Percentiles rank a stretch among this genome's conserved stretches.
These are phyloP conservation scores for Candida maesae DNA, from an alignment of 805 yeast species.

Conservation along the genomic window DNA sequence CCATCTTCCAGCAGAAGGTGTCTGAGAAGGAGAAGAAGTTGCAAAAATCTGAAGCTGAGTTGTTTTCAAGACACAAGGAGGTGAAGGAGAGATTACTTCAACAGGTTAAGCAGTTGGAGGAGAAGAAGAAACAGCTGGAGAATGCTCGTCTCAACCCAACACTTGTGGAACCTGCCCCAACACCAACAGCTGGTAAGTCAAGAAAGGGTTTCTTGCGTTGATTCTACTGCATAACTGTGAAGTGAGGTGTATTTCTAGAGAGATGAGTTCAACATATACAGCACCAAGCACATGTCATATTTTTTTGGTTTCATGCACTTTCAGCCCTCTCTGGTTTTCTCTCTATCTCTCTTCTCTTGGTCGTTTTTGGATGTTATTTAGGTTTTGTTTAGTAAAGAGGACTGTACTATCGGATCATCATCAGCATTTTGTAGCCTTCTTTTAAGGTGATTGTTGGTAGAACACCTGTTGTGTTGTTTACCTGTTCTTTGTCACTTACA, in stretches of 20 bases:
- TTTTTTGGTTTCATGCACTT: too few relatives aligned
- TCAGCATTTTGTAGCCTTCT: too few relatives aligned
- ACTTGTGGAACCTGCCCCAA: constrained; percentile 26
- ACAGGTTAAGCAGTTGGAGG: constrained; percentile 87
- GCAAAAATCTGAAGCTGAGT: constrained; percentile 94
- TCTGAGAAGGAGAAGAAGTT: constrained; percentile 95
- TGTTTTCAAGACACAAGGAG: constrained; percentile 92
- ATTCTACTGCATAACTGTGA: too few relatives aligned
- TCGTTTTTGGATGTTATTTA: neutral
- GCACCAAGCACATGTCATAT: too few relatives aligned
- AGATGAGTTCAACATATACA: too few relatives aligned
- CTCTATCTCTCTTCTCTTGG: neutral
- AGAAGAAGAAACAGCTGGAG: constrained; percentile 80
- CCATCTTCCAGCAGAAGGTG: constrained; percentile 94
- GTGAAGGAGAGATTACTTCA: constrained; percentile 91
- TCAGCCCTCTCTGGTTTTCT: too few relatives aligned
- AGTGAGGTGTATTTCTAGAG: too few relatives aligned
- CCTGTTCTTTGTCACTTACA: too few relatives aligned
- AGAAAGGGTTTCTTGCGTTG: constrained; percentile 80
- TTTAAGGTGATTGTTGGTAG: too few relatives aligned
- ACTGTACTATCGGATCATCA: neutral
- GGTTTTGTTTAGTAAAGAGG: neutral
- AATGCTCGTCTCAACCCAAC: constrained; percentile 47
- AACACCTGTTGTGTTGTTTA: too few relatives aligned
- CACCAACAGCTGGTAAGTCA: constrained; percentile 29